Evolutionary conservation across 805 yeast species (phyloP), one percentile per base, ranked within the genome.

Genomic region (Barnettozyma populi): DNA sequence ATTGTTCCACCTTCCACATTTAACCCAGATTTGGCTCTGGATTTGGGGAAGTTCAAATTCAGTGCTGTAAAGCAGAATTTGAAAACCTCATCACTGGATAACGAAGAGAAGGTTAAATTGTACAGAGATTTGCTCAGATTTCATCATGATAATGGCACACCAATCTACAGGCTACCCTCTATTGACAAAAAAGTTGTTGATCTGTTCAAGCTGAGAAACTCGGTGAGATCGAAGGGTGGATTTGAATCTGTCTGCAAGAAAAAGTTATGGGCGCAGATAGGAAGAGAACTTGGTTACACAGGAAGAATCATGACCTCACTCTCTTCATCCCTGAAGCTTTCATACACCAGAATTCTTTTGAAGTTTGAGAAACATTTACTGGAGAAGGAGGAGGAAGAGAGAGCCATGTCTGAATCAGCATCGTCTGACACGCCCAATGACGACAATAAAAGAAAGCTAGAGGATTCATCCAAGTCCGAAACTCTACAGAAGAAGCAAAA

Each of bases 181-280:
- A 79, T 85, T 25, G 88, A 85, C 56, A 80, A 79, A 54, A 67
- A 85, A 45, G 76, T 82, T 1, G 62, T 86, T 37, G 90, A 86
- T 64, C 66, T 86, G 32, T 86, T 72, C 62, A 70, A 78, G 37
- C 64, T 86, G 36, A 74, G 77, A 54, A 68, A 74, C 35, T 71
- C 79, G 13, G 94, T 87, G 2, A 68, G 74, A 18, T 60, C 76
- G 16, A 69, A 84, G 50, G 94, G 94, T 18, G 95, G 95, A 0
- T 81, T 72, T 59, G 70, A 72, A 10, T 71, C 65, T 10, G 90
- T 87, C n/a, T 76, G 84, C 41, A 64, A 73, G 47, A 75, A 75
- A 47, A 84, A 85, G 57, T 69, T 79, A 41, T 88, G 96, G 96
- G 89, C 89, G 1, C 89, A 85, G 58, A 76, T 88, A 9, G 92